These are phyloP conservation scores for Oryza rufipogon DNA, from an alignment of 176 grass and related monocot species.

Conservation along the genomic window DNA sequence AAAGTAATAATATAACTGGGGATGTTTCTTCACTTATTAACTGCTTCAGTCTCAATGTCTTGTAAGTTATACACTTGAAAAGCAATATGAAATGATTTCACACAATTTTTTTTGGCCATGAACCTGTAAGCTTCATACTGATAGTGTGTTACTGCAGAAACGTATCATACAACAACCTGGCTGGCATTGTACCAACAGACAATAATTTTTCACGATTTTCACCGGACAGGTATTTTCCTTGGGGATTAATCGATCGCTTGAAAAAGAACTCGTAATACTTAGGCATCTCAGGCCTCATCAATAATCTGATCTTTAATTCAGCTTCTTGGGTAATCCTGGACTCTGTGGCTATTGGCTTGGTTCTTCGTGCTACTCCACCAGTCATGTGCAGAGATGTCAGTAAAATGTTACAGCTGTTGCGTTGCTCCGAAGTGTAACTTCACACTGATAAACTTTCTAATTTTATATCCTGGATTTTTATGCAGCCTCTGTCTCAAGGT, in stretches of 20 bases:
- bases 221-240: conserved; percentile 62
- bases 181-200: conserved; percentile 69
- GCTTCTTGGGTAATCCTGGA: conserved; percentile 83
- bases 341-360: conserved; percentile 85
- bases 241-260: background rate
- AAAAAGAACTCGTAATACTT: background rate
- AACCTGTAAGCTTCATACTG: conserved; percentile 21
- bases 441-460: conserved; percentile 13
- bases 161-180: conserved; percentile 87
- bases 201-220: conserved; percentile 96
- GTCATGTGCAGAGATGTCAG: conserved; percentile 56
- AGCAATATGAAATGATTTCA: conserved; percentile 27
- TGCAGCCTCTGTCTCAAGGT: conserved; percentile 67
- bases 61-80: conserved; percentile 60
- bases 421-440: conserved; percentile 11
- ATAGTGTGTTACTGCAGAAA: conserved; percentile 58
- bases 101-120: background rate
- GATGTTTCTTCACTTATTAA: conserved; percentile 79
- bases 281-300: background rate
- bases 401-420: conserved; percentile 25
- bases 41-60: conserved; percentile 73
- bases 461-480: background rate
- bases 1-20: conserved; percentile 93
- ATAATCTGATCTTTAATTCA: conserved; percentile 41
- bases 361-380: conserved; percentile 56